Base-by-base conservation (phyloP, 768 basidiomycete genomes). In the Trametopsis cervina region DNA sequence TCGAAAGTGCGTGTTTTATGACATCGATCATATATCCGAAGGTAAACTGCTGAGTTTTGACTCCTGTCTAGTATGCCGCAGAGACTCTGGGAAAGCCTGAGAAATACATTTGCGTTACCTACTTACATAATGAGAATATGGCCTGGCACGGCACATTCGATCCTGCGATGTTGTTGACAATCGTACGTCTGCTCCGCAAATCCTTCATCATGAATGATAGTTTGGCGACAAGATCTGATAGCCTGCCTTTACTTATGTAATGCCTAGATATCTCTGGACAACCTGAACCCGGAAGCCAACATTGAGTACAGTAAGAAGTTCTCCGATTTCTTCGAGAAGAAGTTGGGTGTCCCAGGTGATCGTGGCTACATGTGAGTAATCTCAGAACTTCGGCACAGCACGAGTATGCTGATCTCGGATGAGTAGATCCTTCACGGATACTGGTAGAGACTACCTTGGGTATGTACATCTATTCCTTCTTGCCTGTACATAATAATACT, bases 121-220 rank as follows among this genome's bases (percentile, higher is more conserved):
- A 80, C 55, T 68, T 61, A 10, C 71, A 80, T 66, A 78, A 81
- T 54, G 78, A 85, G 45, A 70, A 68, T 27, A 70, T 85, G 50
- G 72, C 78, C 2, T 85, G 79, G 57, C 68, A 54, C 17, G 84
- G 83, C 12, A 75, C 76, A 3, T 75, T 83, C 45, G 83, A 85
- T 13, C 84, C 84, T 17, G 79, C 83, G 3, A 76, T 83, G 63
- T 66, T 74, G 42, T 64, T 87, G 45, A 63, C 61, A 40, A 65
- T 83, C 50, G 85, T 87, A 50, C 45, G 83, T 69, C n/a, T 29
- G 17, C 25, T 37, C 1, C 6, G 20, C 5, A n/a, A 4, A 7
- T 25, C n/a, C n/a, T n/a, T n/a, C n/a, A n/a, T n/a, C n/a, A n/a
- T n/a, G n/a, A n/a, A n/a, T n/a, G n/a, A n/a, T n/a, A n/a, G n/a